A percentile compares a stretch with the other conserved stretches of the same genome.
Conservation (phyloP, 768 basidiomycete genomes). For the Tricholoma flavovirens region DNA sequence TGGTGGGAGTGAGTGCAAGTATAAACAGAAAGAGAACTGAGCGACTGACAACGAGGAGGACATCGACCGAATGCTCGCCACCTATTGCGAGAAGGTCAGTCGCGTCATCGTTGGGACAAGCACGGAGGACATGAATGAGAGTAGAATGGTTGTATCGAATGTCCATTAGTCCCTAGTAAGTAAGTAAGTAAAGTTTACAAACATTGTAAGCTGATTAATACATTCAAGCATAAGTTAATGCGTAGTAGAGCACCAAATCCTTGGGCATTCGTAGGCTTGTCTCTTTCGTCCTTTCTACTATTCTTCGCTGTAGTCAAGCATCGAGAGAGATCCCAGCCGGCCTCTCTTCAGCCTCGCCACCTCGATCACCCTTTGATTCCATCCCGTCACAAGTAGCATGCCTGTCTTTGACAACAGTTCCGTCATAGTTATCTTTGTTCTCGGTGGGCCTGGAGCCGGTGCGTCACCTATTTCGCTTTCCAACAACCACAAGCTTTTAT, state of each 20-base stretch:
- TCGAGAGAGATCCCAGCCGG: slow-evolving; percentile 53
- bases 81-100: slow-evolving; percentile 68
- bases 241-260: slow-evolving; percentile 56
- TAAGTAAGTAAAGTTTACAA: too few species aligned
- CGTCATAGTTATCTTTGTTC: slow-evolving; percentile 88
- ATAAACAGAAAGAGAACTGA: slow-evolving; percentile 2
- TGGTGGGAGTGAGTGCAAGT: neutral
- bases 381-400: slow-evolving; percentile 43
- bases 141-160: slow-evolving; percentile 54
- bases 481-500: neutral
- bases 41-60: slow-evolving; percentile 54
- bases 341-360: slow-evolving; percentile 54
- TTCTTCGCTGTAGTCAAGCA: slow-evolving; percentile 53
- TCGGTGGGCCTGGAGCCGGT: slow-evolving; percentile 97
- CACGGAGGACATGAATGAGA: slow-evolving; percentile 54
- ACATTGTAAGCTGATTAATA: neutral
- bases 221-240: slow-evolving; percentile 15
- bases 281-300: slow-evolving; percentile 47
- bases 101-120: slow-evolving; percentile 60
- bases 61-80: slow-evolving; percentile 65
- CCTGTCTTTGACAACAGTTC: slow-evolving; percentile 63
- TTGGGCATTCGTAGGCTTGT: slow-evolving; percentile 51
- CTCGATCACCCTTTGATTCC: slow-evolving; percentile 64
- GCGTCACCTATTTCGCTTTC: slow-evolving; percentile 5
- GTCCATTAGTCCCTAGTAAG: too few species aligned